Conservation (phyloP, 2,329 filamentous ascomycete genomes). For the Colletotrichum limetticola region DNA sequence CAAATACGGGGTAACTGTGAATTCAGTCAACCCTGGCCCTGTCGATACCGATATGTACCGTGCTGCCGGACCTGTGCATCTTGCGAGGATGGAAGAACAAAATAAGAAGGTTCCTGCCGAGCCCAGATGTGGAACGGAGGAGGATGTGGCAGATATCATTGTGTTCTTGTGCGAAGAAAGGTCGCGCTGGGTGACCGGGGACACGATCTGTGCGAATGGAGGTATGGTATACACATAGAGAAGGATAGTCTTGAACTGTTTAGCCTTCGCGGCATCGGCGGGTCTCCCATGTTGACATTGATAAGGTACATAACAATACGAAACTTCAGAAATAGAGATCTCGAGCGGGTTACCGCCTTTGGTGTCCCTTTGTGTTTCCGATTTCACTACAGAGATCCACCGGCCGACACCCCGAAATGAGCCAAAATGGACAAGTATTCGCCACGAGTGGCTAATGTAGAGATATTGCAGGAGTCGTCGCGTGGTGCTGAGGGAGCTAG, state of each 20-base stretch:
- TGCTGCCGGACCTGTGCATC: slow-evolving; percentile 16
- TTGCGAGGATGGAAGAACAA: slow-evolving; percentile 20
- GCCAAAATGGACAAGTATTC: too few relatives aligned
- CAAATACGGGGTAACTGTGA: slow-evolving; percentile 42
- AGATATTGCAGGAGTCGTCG: too few relatives aligned
- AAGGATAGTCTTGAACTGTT: not conserved
- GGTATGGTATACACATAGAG: slow-evolving; percentile 23
- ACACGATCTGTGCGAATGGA: slow-evolving; percentile 25
- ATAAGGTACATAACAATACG: too few relatives aligned
- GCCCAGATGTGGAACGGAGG: slow-evolving; percentile 13
- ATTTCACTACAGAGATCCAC: too few relatives aligned
- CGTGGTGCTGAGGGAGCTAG: too few relatives aligned
- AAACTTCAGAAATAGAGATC: too few relatives aligned
- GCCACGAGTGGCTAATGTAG: too few relatives aligned
- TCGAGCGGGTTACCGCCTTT: too few relatives aligned
- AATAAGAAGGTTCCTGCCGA: slow-evolving; percentile 23
- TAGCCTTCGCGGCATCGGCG: too few relatives aligned
- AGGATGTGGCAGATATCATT: slow-evolving; percentile 26
- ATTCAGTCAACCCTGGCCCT: slow-evolving; percentile 46
- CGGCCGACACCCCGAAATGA: too few relatives aligned
- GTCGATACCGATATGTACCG: slow-evolving; percentile 38
- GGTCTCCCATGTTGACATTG: too few relatives aligned
- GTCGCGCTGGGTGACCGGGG: slow-evolving; percentile 26
- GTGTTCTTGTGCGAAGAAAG: slow-evolving; percentile 22
- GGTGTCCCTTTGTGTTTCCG: too few relatives aligned